Conservation (phyloP, 1,139 yeast species). For the Maudiozyma humilis region DNA sequence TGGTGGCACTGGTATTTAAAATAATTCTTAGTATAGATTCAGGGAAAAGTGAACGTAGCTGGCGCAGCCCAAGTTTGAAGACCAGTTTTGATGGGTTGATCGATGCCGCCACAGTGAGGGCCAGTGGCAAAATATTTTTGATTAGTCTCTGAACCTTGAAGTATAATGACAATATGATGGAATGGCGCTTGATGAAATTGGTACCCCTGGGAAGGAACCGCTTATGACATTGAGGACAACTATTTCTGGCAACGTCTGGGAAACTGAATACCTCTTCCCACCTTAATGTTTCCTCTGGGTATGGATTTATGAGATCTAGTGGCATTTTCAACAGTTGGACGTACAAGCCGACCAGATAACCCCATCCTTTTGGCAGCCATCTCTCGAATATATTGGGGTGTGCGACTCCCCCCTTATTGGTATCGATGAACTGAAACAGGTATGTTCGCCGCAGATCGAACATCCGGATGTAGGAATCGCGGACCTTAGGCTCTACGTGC, state of each 20-base stretch:
- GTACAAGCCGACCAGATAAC: not conserved
- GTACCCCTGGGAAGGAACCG: conserved; percentile 4
- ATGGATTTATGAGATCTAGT: not conserved
- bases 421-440: conserved; percentile 1
- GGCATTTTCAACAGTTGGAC: not conserved
- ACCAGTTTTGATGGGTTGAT: conserved; percentile 11
- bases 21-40: conserved; percentile 31
- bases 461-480: conserved; percentile 1
- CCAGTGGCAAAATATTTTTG: conserved; percentile 7
- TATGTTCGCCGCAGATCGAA: conserved; percentile 3
- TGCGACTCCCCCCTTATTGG: not conserved
- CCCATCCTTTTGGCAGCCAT: not conserved
- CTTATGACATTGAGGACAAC: conserved; percentile 19
- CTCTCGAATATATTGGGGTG: not conserved
- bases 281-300: not conserved
- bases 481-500: not conserved
- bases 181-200: not conserved
- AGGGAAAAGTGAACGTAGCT: conserved; percentile 25
- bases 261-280: not conserved
- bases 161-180: conserved; percentile 3
- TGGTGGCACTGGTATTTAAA: conserved; percentile 30
- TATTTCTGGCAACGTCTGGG: conserved; percentile 1
- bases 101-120: conserved; percentile 6
- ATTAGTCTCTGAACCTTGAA: conserved; percentile 8
- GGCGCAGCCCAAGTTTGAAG: conserved; percentile 16